phyloP scores from a whole-genome alignment of 116 monocot species.

The Phalaenopsis hybrid region DNA sequence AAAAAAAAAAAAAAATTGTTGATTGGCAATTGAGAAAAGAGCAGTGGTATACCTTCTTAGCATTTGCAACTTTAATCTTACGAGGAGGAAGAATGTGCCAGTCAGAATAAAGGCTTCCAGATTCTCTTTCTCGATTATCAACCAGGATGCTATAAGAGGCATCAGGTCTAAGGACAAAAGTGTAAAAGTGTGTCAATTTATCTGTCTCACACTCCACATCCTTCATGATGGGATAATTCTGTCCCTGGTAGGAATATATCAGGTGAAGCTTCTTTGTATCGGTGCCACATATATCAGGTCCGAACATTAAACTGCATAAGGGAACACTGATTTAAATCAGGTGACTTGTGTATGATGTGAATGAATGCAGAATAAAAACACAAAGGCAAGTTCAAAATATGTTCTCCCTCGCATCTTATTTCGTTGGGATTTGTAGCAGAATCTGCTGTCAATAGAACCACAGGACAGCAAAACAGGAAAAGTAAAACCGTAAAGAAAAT shows the following conservation, averaged over 20 bases:
- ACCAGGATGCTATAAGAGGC: conserved; percentile 81
- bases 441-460: no score
- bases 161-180: conserved; percentile 92
- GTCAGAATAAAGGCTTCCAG: conserved; percentile 94
- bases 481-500: no score
- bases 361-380: no score
- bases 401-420: no score
- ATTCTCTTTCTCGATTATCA: conserved; percentile 95
- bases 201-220: conserved; percentile 93
- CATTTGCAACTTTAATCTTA: conserved; percentile 77
- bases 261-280: conserved; percentile 95
- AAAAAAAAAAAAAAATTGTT: neutral
- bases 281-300: conserved; percentile 94
- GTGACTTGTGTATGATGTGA: neutral
- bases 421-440: no score
- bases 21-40: neutral
- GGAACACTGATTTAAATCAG: neutral
- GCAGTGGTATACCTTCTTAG: conserved; percentile 64
- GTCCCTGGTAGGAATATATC: conserved; percentile 89
- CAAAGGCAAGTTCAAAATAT: no score
- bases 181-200: conserved; percentile 89
- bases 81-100: conserved; percentile 97
- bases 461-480: no score
- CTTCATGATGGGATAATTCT: conserved; percentile 91
- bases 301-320: conserved; percentile 85